These are phyloP conservation scores for Eucalyptus marginata DNA, from an alignment of 345 rosid species.

Conservation along the genomic window DNA sequence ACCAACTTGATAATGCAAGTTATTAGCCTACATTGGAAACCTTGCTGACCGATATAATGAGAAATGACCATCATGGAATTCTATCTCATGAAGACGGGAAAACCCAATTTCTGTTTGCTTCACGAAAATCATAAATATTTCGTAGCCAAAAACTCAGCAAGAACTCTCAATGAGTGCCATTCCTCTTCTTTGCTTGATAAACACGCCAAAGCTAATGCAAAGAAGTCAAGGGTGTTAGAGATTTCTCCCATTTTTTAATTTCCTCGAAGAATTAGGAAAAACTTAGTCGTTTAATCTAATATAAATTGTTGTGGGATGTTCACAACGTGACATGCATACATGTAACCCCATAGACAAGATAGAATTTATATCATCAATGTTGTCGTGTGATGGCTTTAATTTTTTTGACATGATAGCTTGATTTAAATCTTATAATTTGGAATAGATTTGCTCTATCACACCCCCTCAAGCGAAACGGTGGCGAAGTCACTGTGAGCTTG, in stretches of 20 bases:
- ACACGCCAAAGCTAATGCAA: neutral
- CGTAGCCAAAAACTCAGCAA: neutral
- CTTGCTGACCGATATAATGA: neutral
- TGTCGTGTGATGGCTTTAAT: fast-evolving
- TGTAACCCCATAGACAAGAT: neutral
- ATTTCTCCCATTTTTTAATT: neutral
- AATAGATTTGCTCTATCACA: neutral
- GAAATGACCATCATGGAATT: neutral
- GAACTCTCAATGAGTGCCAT: neutral
- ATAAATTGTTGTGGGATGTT: neutral
- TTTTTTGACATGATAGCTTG: neutral
- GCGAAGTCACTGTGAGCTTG: no score
- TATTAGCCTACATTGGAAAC: neutral
- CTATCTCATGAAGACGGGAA: neutral
- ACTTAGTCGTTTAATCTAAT: neutral
- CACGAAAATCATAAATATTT: neutral
- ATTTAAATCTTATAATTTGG: neutral
- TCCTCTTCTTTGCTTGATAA: neutral
- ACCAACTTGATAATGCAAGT: no score
- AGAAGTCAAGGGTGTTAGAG: neutral
- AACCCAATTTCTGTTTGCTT: neutral
- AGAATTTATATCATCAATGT: neutral
- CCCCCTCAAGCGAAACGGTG: no score
- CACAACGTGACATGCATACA: neutral
- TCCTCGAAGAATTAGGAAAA: neutral